Evolutionary conservation across 1,139 yeast species (phyloP).

Genomic region (Hyphopichia pseudoburtonii): DNA sequence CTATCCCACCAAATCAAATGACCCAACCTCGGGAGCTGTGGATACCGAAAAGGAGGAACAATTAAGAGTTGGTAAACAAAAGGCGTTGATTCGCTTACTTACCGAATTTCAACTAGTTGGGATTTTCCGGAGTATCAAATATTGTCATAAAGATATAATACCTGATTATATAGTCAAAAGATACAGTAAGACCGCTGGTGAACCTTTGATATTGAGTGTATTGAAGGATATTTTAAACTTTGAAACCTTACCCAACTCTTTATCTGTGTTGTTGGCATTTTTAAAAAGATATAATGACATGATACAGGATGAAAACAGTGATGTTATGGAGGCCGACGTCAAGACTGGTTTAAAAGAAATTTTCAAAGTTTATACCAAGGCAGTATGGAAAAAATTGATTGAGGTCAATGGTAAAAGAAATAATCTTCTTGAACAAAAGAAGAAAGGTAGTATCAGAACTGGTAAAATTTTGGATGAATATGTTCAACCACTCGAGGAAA

Average conservation of each 20-base stretch:
- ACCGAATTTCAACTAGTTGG: slow-evolving; percentile 69
- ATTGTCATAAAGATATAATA: slow-evolving; percentile 25
- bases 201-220: slow-evolving; percentile 47
- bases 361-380: slow-evolving; percentile 48
- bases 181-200: slow-evolving; percentile 19
- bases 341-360: slow-evolving; percentile 24
- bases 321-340: slow-evolving; percentile 12
- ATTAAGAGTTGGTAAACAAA: slow-evolving; percentile 45
- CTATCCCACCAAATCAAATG: neutral
- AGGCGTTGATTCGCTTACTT: slow-evolving; percentile 51
- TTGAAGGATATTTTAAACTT: slow-evolving; percentile 56
- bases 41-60: slow-evolving; percentile 33
- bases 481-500: slow-evolving; percentile 39
- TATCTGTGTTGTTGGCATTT: slow-evolving; percentile 44
- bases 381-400: slow-evolving; percentile 38
- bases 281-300: slow-evolving; percentile 47
- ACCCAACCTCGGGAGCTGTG: too few relatives aligned
- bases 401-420: slow-evolving; percentile 33
- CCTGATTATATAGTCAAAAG: slow-evolving; percentile 22
- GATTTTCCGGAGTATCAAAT: slow-evolving; percentile 44
- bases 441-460: slow-evolving; percentile 60
- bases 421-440: slow-evolving; percentile 40
- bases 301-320: slow-evolving; percentile 13
- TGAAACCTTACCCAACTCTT: slow-evolving; percentile 44
- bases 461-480: slow-evolving; percentile 63